Conservation (phyloP, 768 basidiomycete species). For the Megacollybia marginata region DNA sequence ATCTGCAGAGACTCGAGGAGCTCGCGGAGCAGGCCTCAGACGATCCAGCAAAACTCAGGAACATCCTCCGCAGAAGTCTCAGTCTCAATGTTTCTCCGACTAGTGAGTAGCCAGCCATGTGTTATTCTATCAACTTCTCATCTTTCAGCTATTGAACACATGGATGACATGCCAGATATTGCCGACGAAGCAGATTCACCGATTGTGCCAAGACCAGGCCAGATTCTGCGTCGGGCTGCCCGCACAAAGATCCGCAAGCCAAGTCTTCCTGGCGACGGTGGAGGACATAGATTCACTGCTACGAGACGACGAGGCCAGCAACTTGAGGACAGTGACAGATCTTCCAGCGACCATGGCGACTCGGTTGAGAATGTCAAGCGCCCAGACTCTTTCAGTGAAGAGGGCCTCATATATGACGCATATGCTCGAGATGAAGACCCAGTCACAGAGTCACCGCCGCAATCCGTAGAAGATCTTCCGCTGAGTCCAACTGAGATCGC, state of each 20-base stretch:
- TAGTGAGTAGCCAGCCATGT: slow-evolving; percentile 47
- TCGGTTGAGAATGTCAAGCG: slow-evolving; percentile 31
- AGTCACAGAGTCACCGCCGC: slow-evolving; percentile 23
- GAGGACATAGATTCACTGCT: slow-evolving; percentile 74
- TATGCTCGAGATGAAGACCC: slow-evolving; percentile 60
- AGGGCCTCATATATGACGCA: slow-evolving; percentile 77
- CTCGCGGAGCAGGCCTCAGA: slow-evolving; percentile 88
- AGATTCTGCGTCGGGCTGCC: slow-evolving; percentile 84
- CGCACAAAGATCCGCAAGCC: slow-evolving; percentile 95
- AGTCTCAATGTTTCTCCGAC: slow-evolving; percentile 82
- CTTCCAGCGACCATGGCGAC: slow-evolving; percentile 64
- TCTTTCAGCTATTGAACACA: slow-evolving; percentile 12
- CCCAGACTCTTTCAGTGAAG: slow-evolving; percentile 77
- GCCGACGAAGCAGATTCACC: slow-evolving; percentile 55
- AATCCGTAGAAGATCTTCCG: slow-evolving; percentile 8
- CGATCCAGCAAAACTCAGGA: slow-evolving; percentile 76
- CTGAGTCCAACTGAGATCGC: slow-evolving; percentile 13
- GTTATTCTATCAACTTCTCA: slow-evolving; percentile 7
- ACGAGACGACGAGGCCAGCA: slow-evolving; percentile 33
- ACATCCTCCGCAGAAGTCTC: slow-evolving; percentile 74
- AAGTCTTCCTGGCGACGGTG: slow-evolving; percentile 65
- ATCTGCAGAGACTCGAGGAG: slow-evolving; percentile 91
- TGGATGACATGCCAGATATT: slow-evolving; percentile 37
- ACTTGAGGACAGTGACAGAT: slow-evolving; percentile 64
- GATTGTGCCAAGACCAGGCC: slow-evolving; percentile 75